phyloP scores from a whole-genome alignment of 345 rosid species.

The Rubroshorea leprosula region DNA sequence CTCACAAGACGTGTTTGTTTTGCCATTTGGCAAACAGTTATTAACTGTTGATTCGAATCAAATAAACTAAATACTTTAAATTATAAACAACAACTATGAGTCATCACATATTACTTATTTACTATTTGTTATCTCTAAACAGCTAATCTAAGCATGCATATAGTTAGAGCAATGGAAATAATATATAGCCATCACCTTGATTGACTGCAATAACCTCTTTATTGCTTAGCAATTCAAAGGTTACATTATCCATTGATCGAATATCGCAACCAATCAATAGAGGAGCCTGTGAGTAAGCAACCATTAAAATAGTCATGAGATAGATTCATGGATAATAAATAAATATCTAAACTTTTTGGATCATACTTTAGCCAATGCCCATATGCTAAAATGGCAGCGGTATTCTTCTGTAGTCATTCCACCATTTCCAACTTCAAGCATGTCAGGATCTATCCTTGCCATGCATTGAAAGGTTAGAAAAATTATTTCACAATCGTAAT shows the following conservation, averaged over 20 bases:
- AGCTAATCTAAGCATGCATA: too few relatives aligned
- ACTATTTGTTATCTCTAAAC: too few relatives aligned
- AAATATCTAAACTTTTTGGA: background rate
- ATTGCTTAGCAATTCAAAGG: constrained; percentile 37
- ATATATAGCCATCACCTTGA: constrained; percentile 35
- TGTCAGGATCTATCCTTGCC: constrained; percentile 49
- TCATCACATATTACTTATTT: too few relatives aligned
- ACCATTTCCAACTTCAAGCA: constrained; percentile 77
- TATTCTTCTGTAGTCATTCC: constrained; percentile 68
- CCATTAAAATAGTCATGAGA: too few relatives aligned
- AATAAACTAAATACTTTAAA: too few relatives aligned
- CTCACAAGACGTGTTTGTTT: too few relatives aligned
- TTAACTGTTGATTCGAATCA: too few relatives aligned
- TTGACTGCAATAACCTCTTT: constrained; percentile 53
- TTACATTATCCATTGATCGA: constrained; percentile 32
- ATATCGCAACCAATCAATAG: constrained; percentile 54
- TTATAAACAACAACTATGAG: too few relatives aligned
- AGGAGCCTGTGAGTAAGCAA: constrained; percentile 35
- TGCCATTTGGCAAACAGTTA: too few relatives aligned
- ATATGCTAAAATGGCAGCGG: constrained; percentile 59
- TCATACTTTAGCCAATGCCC: constrained; percentile 59
- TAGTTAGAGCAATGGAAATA: background rate
- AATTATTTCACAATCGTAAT: background rate
- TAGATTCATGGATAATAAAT: too few relatives aligned
- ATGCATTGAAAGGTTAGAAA: background rate